phyloP scores from a whole-genome alignment of 306 rosid genomes.

The Dryas octopetala region DNA sequence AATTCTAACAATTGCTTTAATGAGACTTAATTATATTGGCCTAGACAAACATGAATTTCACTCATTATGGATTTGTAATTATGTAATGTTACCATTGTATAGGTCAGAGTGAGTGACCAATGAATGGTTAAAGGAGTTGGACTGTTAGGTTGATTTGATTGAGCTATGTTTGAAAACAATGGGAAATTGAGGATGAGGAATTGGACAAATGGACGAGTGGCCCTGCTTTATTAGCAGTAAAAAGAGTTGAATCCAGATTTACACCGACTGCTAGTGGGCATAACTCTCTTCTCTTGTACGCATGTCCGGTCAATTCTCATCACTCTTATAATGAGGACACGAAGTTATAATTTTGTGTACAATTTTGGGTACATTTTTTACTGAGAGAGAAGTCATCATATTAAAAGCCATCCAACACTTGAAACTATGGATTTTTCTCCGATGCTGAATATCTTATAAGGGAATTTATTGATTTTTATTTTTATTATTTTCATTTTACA shows the following conservation, averaged over 20 bases:
- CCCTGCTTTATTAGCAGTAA: conserved; percentile 6
- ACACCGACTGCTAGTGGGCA: neutral
- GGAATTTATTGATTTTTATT: too few relatives aligned
- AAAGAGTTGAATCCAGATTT: conserved; percentile 12
- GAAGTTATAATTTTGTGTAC: conserved; percentile 34
- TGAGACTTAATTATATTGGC: neutral
- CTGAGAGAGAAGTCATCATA: neutral
- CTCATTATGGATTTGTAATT: neutral
- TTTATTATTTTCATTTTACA: too few relatives aligned
- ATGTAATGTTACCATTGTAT: neutral
- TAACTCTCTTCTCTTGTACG: conserved; percentile 32
- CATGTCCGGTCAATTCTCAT: conserved; percentile 36
- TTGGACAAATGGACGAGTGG: neutral
- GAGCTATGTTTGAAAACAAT: conserved; percentile 13
- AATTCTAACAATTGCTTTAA: neutral
- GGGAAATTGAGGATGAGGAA: neutral
- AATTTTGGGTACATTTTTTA: conserved; percentile 25
- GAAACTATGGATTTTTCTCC: too few relatives aligned
- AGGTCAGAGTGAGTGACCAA: neutral
- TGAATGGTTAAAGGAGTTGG: conserved; percentile 22
- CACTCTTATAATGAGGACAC: conserved; percentile 21
- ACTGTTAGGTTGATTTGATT: conserved; percentile 7
- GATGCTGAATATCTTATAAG: too few relatives aligned
- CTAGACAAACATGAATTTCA: neutral
- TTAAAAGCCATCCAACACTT: neutral